These are phyloP conservation scores for Dicorynia guianensis DNA, from an alignment of 306 rosid species.

Conservation along the genomic window DNA sequence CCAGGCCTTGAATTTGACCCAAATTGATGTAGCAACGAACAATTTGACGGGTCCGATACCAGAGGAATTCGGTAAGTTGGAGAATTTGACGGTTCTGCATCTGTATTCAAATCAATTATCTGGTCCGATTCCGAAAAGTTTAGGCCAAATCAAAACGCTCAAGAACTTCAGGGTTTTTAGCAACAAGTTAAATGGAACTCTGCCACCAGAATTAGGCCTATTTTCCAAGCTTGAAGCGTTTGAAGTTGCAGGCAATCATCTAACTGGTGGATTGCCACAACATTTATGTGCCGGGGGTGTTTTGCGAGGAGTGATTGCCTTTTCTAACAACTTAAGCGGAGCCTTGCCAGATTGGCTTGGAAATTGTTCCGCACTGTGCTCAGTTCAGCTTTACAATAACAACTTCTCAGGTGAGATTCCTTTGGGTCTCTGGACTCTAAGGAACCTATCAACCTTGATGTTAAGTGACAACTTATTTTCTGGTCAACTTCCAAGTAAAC, in stretches of 20 bases:
- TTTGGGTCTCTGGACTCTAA: constrained; percentile 63
- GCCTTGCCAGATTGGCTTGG: constrained; percentile 65
- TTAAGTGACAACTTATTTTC: constrained; percentile 68
- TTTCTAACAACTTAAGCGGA: constrained; percentile 66
- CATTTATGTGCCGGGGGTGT: constrained; percentile 66
- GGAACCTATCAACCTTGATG: constrained; percentile 60
- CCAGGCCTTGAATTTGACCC: constrained; percentile 53
- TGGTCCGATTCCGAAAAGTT: constrained; percentile 66
- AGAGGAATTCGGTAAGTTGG: constrained; percentile 56
- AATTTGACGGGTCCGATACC: constrained; percentile 75
- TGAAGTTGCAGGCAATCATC: constrained; percentile 69
- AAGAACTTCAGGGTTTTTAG: constrained; percentile 51
- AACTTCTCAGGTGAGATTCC: constrained; percentile 77
- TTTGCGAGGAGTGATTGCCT: constrained; percentile 61
- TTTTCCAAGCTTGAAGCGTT: constrained; percentile 63
- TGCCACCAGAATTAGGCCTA: constrained; percentile 77
- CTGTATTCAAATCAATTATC: constrained; percentile 60
- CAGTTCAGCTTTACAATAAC: constrained; percentile 59
- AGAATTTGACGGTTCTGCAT: constrained; percentile 47
- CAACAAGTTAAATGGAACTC: constrained; percentile 73
- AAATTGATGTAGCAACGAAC: constrained; percentile 60
- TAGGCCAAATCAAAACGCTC: constrained; percentile 60
- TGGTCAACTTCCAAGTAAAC: constrained; percentile 68
- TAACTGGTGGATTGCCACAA: constrained; percentile 71
- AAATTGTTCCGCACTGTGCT: constrained; percentile 56